Base-by-base conservation (phyloP, 1,139 yeast species). In the Yamadazyma aaseri region DNA sequence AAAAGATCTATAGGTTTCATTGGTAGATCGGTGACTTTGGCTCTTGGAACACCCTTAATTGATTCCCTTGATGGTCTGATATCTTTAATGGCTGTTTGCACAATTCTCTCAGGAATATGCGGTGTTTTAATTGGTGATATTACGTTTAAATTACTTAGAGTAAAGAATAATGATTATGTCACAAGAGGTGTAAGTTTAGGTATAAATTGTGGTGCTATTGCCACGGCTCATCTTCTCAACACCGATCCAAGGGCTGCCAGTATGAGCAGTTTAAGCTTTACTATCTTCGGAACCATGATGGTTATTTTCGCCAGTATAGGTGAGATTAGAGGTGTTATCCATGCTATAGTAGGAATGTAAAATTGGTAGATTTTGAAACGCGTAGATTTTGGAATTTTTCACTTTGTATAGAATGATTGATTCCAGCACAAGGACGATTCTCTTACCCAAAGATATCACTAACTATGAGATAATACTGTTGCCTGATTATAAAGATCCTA, bases 161-260 rank as follows among this genome's bases (percentile, higher is more conserved):
- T 85, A 3, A 66, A 78, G 4, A 68, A 72, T 21, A 74, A 76
- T 47, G 94, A 85, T 53, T 85, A 75, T 50, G 81, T 85, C 5
- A 81, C 90, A 0, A 60, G 90, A 42, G 95, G 95, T 1, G 77
- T 84, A 11, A 78, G 86, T 1, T 59, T 84, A 35, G 95, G 95
- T 2, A 73, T 83, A 32, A 82, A 81, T 50, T 81, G 90, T 49
- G 86, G 90, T 5, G 95, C 95, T 1, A 81, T 85, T 33, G 87
- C 89, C 1, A 82, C 94, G 3, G 92, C 92, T 0, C 84, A 82
- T 54, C 60, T 85, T 33, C 58, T 85, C 22, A 75, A 73, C 20
- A 69, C 71, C 22, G 90, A 84, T 49, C 86, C 94, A 4, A 63
- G 94, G 44, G 92, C 94, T 13, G 90, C 90, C 1, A 86, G 89